phyloP scores from a whole-genome alignment of 2,329 filamentous ascomycete species.

The Penicillium corylophilum region DNA sequence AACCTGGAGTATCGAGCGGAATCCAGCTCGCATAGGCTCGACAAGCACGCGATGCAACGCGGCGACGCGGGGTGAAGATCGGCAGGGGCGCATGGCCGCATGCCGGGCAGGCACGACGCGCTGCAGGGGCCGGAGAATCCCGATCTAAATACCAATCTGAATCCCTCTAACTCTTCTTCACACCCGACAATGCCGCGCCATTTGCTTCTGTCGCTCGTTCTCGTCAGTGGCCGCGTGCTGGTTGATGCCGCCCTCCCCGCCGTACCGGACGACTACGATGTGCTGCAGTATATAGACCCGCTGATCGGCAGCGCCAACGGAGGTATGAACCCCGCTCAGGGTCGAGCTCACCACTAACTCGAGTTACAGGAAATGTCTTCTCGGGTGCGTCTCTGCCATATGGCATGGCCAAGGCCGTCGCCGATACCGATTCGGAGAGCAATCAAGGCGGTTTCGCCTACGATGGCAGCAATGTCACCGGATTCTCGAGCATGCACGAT shows the following conservation, averaged over 20 bases:
- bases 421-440: constrained; percentile 50
- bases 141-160: constrained; percentile 13
- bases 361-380: constrained; percentile 53
- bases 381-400: constrained; percentile 56
- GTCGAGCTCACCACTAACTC: neutral
- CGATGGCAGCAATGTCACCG: constrained; percentile 52
- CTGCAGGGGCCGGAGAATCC: constrained; percentile 2
- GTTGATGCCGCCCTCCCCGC: constrained; percentile 10
- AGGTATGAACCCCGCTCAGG: constrained; percentile 23
- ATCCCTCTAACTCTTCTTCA: constrained; percentile 1
- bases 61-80: constrained; percentile 16
- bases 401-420: constrained; percentile 57
- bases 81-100: constrained; percentile 13
- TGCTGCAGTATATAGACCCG: constrained; percentile 49
- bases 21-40: neutral
- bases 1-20: neutral
- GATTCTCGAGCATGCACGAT: constrained; percentile 54
- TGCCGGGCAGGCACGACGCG: constrained; percentile 12
- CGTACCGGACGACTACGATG: constrained; percentile 35
- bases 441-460: constrained; percentile 59
- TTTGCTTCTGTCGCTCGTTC: constrained; percentile 12
- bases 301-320: constrained; percentile 56
- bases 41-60: constrained; percentile 8
- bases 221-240: constrained; percentile 10
- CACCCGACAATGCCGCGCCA: constrained; percentile 12